Evolutionary conservation across 108 stramenopile genomes (phyloP).

Genomic region (Parietichytrium sp.): DNA sequence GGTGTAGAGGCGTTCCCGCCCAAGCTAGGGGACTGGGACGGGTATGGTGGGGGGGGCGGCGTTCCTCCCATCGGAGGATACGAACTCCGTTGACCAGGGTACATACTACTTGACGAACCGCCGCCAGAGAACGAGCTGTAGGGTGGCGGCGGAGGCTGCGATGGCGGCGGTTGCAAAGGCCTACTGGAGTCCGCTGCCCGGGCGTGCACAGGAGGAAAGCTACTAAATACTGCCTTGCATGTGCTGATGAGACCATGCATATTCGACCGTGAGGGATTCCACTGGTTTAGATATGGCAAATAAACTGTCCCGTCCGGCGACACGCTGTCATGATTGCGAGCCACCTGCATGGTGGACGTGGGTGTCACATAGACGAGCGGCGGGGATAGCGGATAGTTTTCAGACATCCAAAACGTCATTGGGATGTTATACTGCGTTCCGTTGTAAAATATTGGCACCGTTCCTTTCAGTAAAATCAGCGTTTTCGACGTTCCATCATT

Average conservation of each 20-base stretch:
- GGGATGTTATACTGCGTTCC: conserved; percentile 7
- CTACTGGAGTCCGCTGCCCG: background rate
- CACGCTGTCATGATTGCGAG: background rate
- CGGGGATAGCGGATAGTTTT: background rate
- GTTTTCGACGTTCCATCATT: background rate
- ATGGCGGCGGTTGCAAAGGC: background rate
- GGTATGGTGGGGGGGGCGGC: conserved; percentile 26
- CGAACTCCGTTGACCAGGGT: background rate
- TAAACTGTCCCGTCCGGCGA: background rate
- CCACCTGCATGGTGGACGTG: background rate
- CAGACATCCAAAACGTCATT: background rate
- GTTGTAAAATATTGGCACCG: conserved; percentile 14
- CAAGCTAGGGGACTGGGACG: background rate
- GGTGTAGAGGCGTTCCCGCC: background rate
- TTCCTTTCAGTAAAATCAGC: background rate
- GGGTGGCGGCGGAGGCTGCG: background rate
- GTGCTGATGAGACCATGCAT: background rate
- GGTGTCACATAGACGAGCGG: background rate
- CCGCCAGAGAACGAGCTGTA: background rate
- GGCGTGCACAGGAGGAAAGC: background rate
- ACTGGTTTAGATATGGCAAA: background rate
- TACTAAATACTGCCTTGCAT: background rate
- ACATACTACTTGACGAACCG: background rate
- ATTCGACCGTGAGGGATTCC: background rate
- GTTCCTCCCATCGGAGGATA: background rate